Conservation (phyloP, 192 early-diverging fungal genomes). For the Backusella circina region DNA sequence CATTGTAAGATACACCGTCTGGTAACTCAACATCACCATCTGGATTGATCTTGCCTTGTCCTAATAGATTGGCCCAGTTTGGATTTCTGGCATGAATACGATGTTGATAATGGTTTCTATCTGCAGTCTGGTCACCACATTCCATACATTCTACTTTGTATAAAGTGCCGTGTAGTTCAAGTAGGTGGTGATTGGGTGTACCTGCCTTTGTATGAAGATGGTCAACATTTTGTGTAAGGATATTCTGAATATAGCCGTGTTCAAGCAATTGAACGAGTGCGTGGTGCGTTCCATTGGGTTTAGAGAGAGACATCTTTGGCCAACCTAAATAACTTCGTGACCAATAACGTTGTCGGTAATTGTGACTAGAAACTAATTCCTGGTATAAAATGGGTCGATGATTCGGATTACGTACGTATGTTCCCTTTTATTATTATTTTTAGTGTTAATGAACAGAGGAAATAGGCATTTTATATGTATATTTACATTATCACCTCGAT, state of each 20-base stretch:
- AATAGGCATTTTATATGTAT: not conserved
- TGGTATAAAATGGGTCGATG: conserved; percentile 87
- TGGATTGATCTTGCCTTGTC: conserved; percentile 52
- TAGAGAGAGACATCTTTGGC: conserved; percentile 58
- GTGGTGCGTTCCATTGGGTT: conserved; percentile 73
- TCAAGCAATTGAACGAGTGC: conserved; percentile 53
- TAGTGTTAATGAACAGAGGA: not conserved
- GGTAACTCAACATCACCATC: conserved; percentile 83
- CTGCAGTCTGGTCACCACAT: conserved; percentile 51
- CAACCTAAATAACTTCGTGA: conserved; percentile 84
- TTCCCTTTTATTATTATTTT: conserved; percentile 33
- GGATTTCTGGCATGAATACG: conserved; percentile 69
- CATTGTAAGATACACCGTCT: conserved; percentile 46
- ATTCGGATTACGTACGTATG: conserved; percentile 65
- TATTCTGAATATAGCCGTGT: conserved; percentile 38
- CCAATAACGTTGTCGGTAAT: conserved; percentile 85
- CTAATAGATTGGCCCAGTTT: conserved; percentile 31
- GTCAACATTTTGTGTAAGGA: conserved; percentile 96
- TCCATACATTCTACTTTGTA: conserved; percentile 66
- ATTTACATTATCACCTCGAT: conserved; percentile 64
- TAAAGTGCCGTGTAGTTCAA: conserved; percentile 90
- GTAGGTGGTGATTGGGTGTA: conserved; percentile 36
- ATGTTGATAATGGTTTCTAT: conserved; percentile 62
- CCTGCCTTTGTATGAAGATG: conserved; percentile 68
- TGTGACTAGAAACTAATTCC: conserved; percentile 56